A percentile compares a stretch with the other conserved stretches of the same genome.
These are phyloP conservation scores for Neonectria ditissima DNA, from an alignment of 2,329 filamentous ascomycete species.

Conservation along the genomic window DNA sequence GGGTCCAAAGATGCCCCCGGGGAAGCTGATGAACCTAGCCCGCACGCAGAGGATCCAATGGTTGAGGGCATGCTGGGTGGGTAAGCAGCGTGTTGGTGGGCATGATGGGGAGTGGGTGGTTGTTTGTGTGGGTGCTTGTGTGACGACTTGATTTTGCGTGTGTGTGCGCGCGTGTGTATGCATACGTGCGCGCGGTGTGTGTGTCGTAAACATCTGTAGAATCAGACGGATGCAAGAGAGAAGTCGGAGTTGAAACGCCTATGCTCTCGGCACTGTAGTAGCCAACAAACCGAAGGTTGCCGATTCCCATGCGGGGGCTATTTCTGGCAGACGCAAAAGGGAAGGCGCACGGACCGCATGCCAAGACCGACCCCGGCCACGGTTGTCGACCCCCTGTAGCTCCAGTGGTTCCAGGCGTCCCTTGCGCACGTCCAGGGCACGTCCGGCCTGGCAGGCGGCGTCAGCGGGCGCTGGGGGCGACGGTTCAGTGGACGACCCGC, in stretches of 20 bases:
- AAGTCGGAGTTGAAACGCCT: constrained; percentile 5
- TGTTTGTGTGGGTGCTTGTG: constrained; percentile 1
- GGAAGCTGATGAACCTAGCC: constrained; percentile 16
- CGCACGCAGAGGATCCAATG: constrained; percentile 12
- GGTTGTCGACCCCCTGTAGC: constrained; percentile 5
- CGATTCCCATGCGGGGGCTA: constrained; percentile 24
- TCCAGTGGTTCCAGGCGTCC: constrained; percentile 7
- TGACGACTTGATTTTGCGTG: not conserved
- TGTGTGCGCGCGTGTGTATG: constrained; percentile 7
- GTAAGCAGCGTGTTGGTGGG: constrained; percentile 4
- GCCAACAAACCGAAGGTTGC: too few relatives aligned
- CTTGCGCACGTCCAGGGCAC: not conserved
- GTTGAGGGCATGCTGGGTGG: constrained; percentile 8
- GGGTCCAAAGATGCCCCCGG: constrained; percentile 14
- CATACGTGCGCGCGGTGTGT: not conserved
- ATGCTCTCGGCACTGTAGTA: not conserved
- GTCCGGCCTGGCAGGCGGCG: constrained; percentile 16
- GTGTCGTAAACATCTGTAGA: constrained; percentile 10
- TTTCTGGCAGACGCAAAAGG: constrained; percentile 30
- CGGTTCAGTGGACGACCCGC: constrained; percentile 19
- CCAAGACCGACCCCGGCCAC: constrained; percentile 14
- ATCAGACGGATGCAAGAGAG: constrained; percentile 2
- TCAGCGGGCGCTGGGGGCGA: constrained; percentile 9
- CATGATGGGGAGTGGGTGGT: constrained; percentile 1
- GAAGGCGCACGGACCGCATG: constrained; percentile 23